A percentile compares a stretch with the other conserved stretches of the same genome.
phyloP scores from a whole-genome alignment of 768 basidiomycete genomes.

The Phlebiopsis gigantea region DNA sequence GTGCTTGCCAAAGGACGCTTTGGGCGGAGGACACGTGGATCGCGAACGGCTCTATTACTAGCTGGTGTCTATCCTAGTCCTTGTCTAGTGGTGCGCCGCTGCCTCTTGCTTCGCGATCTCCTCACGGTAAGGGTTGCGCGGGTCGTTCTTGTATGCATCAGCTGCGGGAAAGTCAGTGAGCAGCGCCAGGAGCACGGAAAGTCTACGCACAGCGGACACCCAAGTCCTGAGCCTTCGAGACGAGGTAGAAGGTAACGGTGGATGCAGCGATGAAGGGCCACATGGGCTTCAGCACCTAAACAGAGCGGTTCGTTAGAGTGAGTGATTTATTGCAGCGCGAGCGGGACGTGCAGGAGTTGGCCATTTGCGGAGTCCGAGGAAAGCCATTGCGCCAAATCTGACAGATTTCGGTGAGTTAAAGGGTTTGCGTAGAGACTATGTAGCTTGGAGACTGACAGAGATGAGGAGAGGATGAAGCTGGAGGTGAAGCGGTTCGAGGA shows the following conservation, averaged over 20 bases:
- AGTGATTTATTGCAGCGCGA: not conserved
- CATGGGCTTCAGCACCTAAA: constrained; percentile 64
- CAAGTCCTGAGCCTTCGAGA: constrained; percentile 61
- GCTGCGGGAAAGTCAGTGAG: constrained; percentile 34
- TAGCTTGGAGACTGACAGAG: not conserved
- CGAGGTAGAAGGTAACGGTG: constrained; percentile 58
- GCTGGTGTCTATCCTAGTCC: not conserved
- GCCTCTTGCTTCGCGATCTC: constrained; percentile 59
- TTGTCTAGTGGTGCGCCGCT: constrained; percentile 16
- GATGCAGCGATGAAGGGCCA: constrained; percentile 78
- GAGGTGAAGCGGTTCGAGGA: not conserved
- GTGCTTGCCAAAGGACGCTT: not conserved
- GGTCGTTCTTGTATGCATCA: constrained; percentile 63
- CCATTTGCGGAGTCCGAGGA: constrained; percentile 80
- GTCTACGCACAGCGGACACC: constrained; percentile 65
- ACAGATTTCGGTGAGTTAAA: not conserved
- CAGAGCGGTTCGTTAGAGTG: constrained; percentile 3
- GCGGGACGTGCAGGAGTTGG: constrained; percentile 59
- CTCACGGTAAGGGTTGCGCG: constrained; percentile 78
- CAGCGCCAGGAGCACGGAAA: not conserved
- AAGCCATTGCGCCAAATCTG: constrained; percentile 44
- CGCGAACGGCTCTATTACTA: not conserved
- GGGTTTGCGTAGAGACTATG: too few species aligned
- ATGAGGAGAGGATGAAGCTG: not conserved
- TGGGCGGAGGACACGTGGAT: not conserved